A percentile compares a stretch with the other conserved stretches of the same genome.
Conservation (phyloP, 371 early-diverging fungal species). For the Saksenaea oblongispora region DNA sequence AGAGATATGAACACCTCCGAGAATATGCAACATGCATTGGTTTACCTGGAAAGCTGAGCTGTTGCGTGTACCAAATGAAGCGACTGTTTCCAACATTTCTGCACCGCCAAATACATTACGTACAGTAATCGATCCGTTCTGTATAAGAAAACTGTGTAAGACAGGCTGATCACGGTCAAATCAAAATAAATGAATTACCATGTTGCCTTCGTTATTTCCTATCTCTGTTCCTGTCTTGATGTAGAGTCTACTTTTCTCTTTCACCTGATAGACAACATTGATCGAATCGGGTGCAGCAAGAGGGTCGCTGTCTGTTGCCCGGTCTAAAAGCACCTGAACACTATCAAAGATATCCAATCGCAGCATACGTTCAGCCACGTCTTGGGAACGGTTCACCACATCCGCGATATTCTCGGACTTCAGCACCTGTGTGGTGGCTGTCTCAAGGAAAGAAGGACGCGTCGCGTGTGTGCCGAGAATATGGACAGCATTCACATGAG, state of each 20-base stretch:
- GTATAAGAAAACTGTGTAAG: neutral
- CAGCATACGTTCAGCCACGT: conserved; percentile 61
- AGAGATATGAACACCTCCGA: neutral
- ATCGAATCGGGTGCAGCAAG: conserved; percentile 56
- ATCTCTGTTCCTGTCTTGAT: conserved; percentile 84
- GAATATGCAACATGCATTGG: neutral
- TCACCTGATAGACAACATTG: conserved; percentile 69
- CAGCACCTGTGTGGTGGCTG: conserved; percentile 39
- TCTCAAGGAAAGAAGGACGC: conserved; percentile 48
- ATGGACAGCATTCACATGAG: conserved; percentile 56
- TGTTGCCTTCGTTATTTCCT: conserved; percentile 79
- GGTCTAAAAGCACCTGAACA: conserved; percentile 71
- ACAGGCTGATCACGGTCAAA: neutral
- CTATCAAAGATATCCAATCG: conserved; percentile 76
- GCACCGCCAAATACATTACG: conserved; percentile 87
- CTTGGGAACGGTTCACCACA: conserved; percentile 62
- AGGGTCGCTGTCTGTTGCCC: conserved; percentile 50
- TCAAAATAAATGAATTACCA: conserved; percentile 48
- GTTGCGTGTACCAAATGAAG: conserved; percentile 73
- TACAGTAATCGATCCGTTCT: conserved; percentile 66
- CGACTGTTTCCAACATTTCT: conserved; percentile 72
- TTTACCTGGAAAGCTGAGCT: conserved; percentile 73
- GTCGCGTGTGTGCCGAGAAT: conserved; percentile 49
- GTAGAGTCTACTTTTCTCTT: conserved; percentile 69
- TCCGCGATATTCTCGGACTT: conserved; percentile 65